phyloP scores from a whole-genome alignment of 2,329 filamentous ascomycete genomes.

The Diaporthe ampelina region DNA sequence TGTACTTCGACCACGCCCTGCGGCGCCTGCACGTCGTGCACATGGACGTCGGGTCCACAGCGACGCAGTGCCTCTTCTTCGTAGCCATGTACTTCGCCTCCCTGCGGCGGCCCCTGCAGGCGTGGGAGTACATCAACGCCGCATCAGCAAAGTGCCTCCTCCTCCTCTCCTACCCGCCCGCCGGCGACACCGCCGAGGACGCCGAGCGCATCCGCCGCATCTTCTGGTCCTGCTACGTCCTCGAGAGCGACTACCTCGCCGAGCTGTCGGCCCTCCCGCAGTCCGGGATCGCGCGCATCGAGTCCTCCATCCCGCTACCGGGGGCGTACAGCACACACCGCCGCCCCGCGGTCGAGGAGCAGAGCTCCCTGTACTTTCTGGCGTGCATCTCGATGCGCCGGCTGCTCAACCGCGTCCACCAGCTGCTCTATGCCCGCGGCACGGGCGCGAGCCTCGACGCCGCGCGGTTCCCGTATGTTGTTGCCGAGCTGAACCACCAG shows the following conservation, averaged over 20 bases:
- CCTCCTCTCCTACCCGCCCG: conserved; percentile 59
- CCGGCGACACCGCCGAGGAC: conserved; percentile 54
- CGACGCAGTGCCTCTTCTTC: conserved; percentile 65
- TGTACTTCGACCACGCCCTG: conserved; percentile 62
- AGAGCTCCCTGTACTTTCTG: conserved; percentile 66
- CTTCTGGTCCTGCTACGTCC: conserved; percentile 69
- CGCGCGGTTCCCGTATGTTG: conserved; percentile 61
- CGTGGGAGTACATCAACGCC: conserved; percentile 65
- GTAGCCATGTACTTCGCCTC: conserved; percentile 65
- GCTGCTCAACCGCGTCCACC: conserved; percentile 62
- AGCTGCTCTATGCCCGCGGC: conserved; percentile 61
- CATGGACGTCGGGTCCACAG: conserved; percentile 59
- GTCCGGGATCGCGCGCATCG: conserved; percentile 64
- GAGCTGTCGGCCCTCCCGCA: conserved; percentile 65
- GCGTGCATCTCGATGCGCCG: conserved; percentile 67
- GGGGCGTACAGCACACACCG: conserved; percentile 61
- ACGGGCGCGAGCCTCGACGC: conserved; percentile 59
- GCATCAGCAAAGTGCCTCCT: conserved; percentile 65
- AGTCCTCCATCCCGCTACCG: conserved; percentile 63
- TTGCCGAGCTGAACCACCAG: conserved; percentile 63
- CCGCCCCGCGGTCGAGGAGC: conserved; percentile 55
- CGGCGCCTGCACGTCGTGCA: conserved; percentile 62
- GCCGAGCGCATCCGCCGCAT: conserved; percentile 64
- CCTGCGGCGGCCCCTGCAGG: conserved; percentile 63
- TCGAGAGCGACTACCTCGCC: conserved; percentile 68